Base-by-base conservation (phyloP, 345 rosid species). In the Eutrema japonicum region DNA sequence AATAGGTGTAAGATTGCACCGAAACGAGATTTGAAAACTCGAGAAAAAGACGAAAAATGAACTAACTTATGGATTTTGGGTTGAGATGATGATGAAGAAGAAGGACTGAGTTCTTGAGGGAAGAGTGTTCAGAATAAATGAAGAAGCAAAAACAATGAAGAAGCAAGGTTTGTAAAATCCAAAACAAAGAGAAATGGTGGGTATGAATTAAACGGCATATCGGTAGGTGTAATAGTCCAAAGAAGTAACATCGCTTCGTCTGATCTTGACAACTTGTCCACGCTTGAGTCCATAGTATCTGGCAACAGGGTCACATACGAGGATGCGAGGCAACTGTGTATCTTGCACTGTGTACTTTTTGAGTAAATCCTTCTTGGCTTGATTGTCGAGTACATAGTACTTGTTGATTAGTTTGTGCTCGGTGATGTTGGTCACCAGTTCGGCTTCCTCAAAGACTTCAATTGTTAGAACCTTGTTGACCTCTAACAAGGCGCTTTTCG, bases 111-210 rank as follows among this genome's bases (percentile, higher is more conserved):
- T 30, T 30, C 4, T 30, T 30, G 32, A 30, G 32, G 32, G 32
- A 30, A 83, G 80, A 83, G 90, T 30, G 71, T 75, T 87, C 79
- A 96, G 81, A 96, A 96, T 81, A 96, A 84, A 3, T 79, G 89
- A 82, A 82, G 26, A 22, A 22, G 26, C 26, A 22, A 22, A 16
- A 38, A 70, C 58, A 53, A 42, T 51, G 54, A 53, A 68, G 45
- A 61, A 61, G 58, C 50, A 43, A 49, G 10, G 6, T 60, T 54
- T 68, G 50, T 43, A 51, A 51, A 43, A 26, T 57, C 41, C 50
- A 53, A 38, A 65, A 65, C 13, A 64, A 36, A 42, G 46, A 64
- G 13, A 32, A 8, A 41, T 18, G 7, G 11, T n/a, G 8, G 50
- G 37, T n/a, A 36, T 1, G 8, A 55, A 76, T 81, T 73, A 83